Percentiles rank a stretch among this genome's conserved stretches.
Evolutionary conservation across 176 grass and related monocot genomes (phyloP).

Genomic region (Phyllostachys edulis): DNA sequence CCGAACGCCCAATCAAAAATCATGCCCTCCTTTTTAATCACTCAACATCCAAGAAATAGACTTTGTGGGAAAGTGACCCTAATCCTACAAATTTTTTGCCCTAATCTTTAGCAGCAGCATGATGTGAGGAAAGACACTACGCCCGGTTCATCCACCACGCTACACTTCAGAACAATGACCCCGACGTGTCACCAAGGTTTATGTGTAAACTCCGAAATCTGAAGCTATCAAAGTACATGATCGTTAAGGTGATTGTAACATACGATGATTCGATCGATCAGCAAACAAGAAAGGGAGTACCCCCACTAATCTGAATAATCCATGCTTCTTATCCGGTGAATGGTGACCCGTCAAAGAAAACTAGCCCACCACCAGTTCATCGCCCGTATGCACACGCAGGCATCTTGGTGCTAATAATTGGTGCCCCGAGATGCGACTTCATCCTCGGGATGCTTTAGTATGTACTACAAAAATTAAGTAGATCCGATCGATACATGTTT

Average conservation of each 20-base stretch:
- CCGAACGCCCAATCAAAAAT: not conserved
- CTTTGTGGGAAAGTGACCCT: not conserved
- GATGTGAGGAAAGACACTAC: not conserved
- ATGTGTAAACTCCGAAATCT: not conserved
- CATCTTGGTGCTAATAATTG: conserved; percentile 25
- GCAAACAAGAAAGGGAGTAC: not conserved
- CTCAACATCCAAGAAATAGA: not conserved
- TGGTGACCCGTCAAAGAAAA: conserved; percentile 19
- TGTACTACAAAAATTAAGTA: not conserved
- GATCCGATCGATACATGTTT: conserved; percentile 38
- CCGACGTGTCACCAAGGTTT: not conserved
- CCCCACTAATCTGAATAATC: conserved; percentile 16
- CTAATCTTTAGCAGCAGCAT: not conserved
- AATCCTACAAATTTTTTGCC: not conserved
- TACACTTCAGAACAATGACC: not conserved
- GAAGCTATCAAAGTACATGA: not conserved
- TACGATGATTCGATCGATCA: not conserved
- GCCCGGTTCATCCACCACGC: not conserved
- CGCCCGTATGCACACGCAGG: conserved; percentile 13
- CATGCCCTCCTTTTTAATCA: not conserved
- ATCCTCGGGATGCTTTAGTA: not conserved
- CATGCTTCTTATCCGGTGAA: conserved; percentile 13
- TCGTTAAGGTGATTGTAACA: not conserved
- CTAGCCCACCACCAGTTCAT: conserved; percentile 17
- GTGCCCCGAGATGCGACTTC: not conserved